Evolutionary conservation across 192 early-diverging fungal genomes (phyloP).

Genomic region (Coemansia sp.): DNA sequence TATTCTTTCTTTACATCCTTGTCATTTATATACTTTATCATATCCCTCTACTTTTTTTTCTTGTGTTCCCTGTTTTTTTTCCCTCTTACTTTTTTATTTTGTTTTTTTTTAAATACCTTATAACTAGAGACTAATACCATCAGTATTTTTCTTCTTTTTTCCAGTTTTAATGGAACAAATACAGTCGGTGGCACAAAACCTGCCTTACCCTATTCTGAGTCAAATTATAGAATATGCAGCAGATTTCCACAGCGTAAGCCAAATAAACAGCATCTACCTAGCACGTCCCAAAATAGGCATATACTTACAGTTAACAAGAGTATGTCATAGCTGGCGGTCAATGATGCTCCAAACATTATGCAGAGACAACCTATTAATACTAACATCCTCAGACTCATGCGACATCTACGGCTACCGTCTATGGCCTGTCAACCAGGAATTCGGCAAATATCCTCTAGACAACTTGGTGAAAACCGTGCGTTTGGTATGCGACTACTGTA

Average conservation of each 20-base stretch:
- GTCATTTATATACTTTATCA: too few relatives aligned
- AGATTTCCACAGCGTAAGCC: neutral
- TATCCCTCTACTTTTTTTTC: too few relatives aligned
- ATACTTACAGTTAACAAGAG: neutral
- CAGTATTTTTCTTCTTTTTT: neutral
- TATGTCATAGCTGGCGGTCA: slow-evolving; percentile 7
- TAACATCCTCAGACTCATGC: neutral
- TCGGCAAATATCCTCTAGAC: neutral
- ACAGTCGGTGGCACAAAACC: neutral
- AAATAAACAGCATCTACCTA: neutral
- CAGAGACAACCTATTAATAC: neutral
- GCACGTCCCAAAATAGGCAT: neutral
- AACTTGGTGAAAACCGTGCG: neutral
- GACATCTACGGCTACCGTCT: slow-evolving; percentile 3
- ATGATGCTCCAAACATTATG: slow-evolving; percentile 2
- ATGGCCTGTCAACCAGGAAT: slow-evolving; percentile 3
- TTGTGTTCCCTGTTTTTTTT: too few relatives aligned
- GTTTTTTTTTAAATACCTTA: neutral
- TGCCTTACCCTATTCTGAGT: neutral
- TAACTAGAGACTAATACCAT: neutral
- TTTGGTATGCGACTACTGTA: slow-evolving; percentile 2
- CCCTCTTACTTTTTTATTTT: too few relatives aligned
- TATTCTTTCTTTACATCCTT: too few relatives aligned
- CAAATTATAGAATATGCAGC: slow-evolving; percentile 7
- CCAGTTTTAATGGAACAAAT: neutral